Base-by-base conservation (phyloP, 306 rosid genomes). In the Rubus idaeus region DNA sequence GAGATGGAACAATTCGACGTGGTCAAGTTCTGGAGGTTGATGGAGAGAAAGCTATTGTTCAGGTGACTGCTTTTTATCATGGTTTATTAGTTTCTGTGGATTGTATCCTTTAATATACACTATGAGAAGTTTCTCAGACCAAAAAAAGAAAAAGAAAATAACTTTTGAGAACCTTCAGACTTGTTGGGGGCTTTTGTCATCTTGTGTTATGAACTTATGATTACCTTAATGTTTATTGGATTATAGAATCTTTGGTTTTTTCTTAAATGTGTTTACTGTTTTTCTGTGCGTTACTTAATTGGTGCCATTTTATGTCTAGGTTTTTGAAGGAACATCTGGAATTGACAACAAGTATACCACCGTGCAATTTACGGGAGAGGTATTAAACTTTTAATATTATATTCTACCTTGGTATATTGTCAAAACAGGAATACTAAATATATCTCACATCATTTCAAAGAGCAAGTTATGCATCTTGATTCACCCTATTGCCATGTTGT, bases 331-430 rank as follows among this genome's bases (percentile, higher is more conserved):
- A 80, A 96, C 99, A 53, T 96, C 99, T 81, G 99, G 99, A 80
- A 96, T 96, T 71, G 99, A 96, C 91, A 96, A 96, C 78, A 96
- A 96, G 75, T 96, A 86, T 75, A 96, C 99, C 0, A 96, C 99
- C 0, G 99, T 96, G 84, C 99, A 96, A 82, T 96, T 96, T 85
- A 96, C 99, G 4, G 99, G 99, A 83, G 99, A 96, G 98, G 99
- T 95, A 86, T 57, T 18, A n/a, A 70, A 71, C 61, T 51, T 77
- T 74, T 67, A 30, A 41, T 83, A 8, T 37, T 46, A 71, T 76
- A 74, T 45, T 71, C 49, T 86, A 40, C 17, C 70, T 60, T 20
- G 40, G 4, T 63, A 26, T 63, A 50, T 52, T 37, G 11, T 17
- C 20, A 70, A 64, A 58, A 5, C 42, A 42, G 61, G 76, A 66